Evolutionary conservation across 306 rosid genomes (phyloP), one percentile per base, ranked within the genome.

Genomic region (Inga leiocalycina): DNA sequence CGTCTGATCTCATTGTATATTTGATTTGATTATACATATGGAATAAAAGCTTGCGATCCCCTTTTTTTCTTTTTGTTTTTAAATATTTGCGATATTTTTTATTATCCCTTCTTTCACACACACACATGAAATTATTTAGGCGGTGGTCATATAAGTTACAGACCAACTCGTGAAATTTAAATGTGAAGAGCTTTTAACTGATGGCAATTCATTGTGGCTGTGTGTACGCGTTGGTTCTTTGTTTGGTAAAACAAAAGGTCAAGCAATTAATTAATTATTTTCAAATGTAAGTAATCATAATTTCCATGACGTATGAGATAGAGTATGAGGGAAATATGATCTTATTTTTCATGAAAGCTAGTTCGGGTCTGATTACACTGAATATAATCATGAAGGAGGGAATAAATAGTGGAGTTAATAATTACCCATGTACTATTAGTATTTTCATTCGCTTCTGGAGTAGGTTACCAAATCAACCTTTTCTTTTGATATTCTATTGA

Each of bases 1-100:
- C 88, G 82, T 85, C 34, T 83, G 77, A 86, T 89, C 90, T 87
- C 83, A 19, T 77, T 91, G 94, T 91, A 91, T 76, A 93, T 90
- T 89, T 78, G 75, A 78, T 88, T 49, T 3, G 11, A 20, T n/a
- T 85, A 79, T 90, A 86, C 79, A 84, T 72, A 70, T 72, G 74
- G 69, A 91, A 93, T 90, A 91, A 93, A 91, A 88, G 84, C 82
- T 86, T 13, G 16, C 3, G 54, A 46, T 46, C 8, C 51, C 10
- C 13, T 2, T 46, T 13, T 7, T 2, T 14, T 8, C 49, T 45
- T 12, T 45, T 1, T 45, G 10, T 45, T 11, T 45, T 10, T 45
- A 35, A 35, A 35, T 0, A 35, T 0, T 35, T 39, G 43, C 43
- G 43, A 39, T 6, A 6, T 39, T 39, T 8, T 39, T 39, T 39